phyloP scores from a whole-genome alignment of 2,329 filamentous ascomycete species.

The Eutypa lata region DNA sequence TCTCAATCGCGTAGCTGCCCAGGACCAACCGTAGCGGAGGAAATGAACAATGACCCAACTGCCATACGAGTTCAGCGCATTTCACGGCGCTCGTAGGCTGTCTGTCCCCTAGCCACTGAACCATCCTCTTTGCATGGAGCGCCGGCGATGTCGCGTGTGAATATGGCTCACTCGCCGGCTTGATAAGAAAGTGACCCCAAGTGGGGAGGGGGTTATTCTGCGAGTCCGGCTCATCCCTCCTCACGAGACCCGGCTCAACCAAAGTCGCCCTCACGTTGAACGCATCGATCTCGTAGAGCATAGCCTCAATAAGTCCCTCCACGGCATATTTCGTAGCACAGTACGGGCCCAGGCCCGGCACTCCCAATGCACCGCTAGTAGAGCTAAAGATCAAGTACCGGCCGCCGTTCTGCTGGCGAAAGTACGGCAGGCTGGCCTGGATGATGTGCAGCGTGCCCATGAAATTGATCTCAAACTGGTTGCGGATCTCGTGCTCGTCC shows the following conservation, averaged over 20 bases:
- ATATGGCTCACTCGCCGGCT: conserved; percentile 80
- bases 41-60: conserved; percentile 91
- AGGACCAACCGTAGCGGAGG: conserved; percentile 83
- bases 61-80: conserved; percentile 90
- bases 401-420: conserved; percentile 71
- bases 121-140: conserved; percentile 82
- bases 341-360: conserved; percentile 89
- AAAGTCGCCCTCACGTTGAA: conserved; percentile 94
- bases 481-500: conserved; percentile 88
- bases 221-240: conserved; percentile 74
- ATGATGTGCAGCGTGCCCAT: conserved; percentile 94
- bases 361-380: conserved; percentile 86
- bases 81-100: conserved; percentile 92
- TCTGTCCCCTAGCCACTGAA: conserved; percentile 90
- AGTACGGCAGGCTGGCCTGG: conserved; percentile 82
- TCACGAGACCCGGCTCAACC: conserved; percentile 85
- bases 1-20: conserved; percentile 93
- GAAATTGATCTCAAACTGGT: conserved; percentile 98
- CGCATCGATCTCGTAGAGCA: conserved; percentile 89
- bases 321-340: conserved; percentile 97
- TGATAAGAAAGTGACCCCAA: conserved; percentile 91
- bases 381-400: conserved; percentile 94
- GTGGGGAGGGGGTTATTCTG: conserved; percentile 60
- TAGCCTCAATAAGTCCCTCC: conserved; percentile 90
- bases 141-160: conserved; percentile 74